These are phyloP conservation scores for Chloranthus sessilifolius DNA, from an alignment of 164 flowering plant genomes.

Conservation along the genomic window DNA sequence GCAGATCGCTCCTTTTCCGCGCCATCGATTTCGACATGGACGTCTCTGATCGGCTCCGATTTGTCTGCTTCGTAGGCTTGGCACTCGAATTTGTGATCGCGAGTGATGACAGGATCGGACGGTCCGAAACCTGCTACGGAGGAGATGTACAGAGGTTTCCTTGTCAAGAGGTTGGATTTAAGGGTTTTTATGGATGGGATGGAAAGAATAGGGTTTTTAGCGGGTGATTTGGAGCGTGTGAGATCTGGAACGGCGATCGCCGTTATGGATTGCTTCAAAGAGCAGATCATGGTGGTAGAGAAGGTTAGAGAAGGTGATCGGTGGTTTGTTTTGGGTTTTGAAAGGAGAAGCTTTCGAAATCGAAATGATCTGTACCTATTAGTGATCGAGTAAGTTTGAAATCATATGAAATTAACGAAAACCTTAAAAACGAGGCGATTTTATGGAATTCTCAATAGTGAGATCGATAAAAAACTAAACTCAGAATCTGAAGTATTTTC, in stretches of 20 bases:
- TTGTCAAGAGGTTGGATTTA: conserved; percentile 1
- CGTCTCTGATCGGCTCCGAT: conserved; percentile 20
- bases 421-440: too few species aligned
- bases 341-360: too few species aligned
- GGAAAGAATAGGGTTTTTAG: conserved; percentile 10
- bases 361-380: too few species aligned
- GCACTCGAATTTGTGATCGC: conserved; percentile 32
- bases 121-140: conserved; percentile 15
- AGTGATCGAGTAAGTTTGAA: too few species aligned
- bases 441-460: too few species aligned
- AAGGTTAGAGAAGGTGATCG: too few species aligned
- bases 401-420: too few species aligned
- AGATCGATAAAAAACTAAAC: too few species aligned
- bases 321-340: too few species aligned
- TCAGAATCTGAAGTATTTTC: too few species aligned
- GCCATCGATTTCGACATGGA: conserved; percentile 9
- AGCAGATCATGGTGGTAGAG: conserved; percentile 29
- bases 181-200: neutral
- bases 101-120: neutral
- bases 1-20: neutral
- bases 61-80: conserved; percentile 68
- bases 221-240: neutral
- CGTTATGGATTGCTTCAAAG: conserved; percentile 18
- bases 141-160: conserved; percentile 34
- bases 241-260: conserved; percentile 14